Conservation (phyloP, 139 green algal genomes). For the Chlorella sp. region DNA sequence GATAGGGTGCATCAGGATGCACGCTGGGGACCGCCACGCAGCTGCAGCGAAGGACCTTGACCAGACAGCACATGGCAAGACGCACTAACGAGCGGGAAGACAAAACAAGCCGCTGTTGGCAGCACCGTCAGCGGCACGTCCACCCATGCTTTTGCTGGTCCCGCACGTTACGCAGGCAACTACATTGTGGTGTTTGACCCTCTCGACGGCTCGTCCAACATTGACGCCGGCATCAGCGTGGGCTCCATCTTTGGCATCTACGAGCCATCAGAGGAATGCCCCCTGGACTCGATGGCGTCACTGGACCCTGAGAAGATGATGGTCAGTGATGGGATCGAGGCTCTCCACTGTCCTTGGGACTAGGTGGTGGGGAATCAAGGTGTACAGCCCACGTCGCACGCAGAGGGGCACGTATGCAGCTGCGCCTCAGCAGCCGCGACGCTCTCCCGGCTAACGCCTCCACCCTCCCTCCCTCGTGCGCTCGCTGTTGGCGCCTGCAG, state of each 20-base stretch:
- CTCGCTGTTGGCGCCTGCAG: conserved; percentile 6
- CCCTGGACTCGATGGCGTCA: conserved; percentile 67
- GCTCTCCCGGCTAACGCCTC: too few relatives aligned
- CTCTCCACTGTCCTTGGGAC: too few relatives aligned
- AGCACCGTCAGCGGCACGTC: too few relatives aligned
- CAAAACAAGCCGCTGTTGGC: too few relatives aligned
- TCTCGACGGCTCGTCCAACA: conserved; percentile 97
- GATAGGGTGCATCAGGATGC: too few relatives aligned
- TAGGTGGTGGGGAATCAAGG: not conserved
- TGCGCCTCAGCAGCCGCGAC: not conserved
- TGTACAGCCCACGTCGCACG: not conserved
- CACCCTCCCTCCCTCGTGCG: not conserved
- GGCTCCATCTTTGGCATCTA: conserved; percentile 98
- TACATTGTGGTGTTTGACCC: conserved; percentile 99
- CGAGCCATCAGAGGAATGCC: conserved; percentile 77
- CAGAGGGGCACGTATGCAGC: not conserved
- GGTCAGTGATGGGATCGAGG: conserved; percentile 13
- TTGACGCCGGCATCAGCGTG: conserved; percentile 93
- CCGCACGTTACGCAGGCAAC: too few relatives aligned
- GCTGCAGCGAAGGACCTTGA: too few relatives aligned
- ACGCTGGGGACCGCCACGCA: too few relatives aligned
- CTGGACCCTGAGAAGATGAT: conserved; percentile 64
- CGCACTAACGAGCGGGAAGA: too few relatives aligned
- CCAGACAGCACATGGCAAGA: too few relatives aligned
- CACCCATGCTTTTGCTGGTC: too few relatives aligned